These are phyloP conservation scores for Psidium friedrichsthalianum DNA, from an alignment of 345 rosid genomes.

Conservation along the genomic window DNA sequence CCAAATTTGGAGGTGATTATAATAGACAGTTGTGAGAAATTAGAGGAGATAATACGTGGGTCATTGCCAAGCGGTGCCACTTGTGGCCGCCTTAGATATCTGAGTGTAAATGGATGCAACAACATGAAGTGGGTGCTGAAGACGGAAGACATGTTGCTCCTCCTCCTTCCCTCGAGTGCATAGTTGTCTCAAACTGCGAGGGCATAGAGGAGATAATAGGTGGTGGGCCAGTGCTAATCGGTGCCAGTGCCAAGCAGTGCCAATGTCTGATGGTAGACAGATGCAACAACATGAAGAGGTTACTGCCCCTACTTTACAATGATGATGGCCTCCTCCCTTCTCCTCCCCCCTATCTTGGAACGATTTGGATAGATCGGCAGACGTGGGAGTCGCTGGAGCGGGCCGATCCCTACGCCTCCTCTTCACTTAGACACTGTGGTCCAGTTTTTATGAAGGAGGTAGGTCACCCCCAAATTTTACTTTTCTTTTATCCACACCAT, in stretches of 20 bases:
- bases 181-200: rapidly evolving
- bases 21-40: not conserved
- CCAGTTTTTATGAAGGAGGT: rapidly evolving
- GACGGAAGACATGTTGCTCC: no score
- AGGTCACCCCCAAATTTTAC: not conserved
- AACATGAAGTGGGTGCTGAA: no score
- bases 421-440: rapidly evolving
- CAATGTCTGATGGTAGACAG: no score
- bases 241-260: no score
- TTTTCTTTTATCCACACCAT: not conserved
- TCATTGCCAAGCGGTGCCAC: not conserved
- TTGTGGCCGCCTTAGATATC: not conserved
- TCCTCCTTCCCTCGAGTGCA: not conserved
- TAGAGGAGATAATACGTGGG: conserved; percentile 12
- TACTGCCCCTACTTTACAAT: no score
- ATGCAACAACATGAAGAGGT: no score
- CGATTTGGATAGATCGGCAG: rapidly evolving
- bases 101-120: not conserved
- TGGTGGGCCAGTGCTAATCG: no score
- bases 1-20: conserved; percentile 3
- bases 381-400: not conserved
- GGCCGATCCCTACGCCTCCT: rapidly evolving
- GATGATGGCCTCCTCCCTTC: no score
- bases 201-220: not conserved
- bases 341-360: no score